A percentile compares a stretch with the other conserved stretches of the same genome.
These are phyloP conservation scores for Coemansia sp. DNA, from an alignment of 192 early-diverging fungal species.

Conservation along the genomic window DNA sequence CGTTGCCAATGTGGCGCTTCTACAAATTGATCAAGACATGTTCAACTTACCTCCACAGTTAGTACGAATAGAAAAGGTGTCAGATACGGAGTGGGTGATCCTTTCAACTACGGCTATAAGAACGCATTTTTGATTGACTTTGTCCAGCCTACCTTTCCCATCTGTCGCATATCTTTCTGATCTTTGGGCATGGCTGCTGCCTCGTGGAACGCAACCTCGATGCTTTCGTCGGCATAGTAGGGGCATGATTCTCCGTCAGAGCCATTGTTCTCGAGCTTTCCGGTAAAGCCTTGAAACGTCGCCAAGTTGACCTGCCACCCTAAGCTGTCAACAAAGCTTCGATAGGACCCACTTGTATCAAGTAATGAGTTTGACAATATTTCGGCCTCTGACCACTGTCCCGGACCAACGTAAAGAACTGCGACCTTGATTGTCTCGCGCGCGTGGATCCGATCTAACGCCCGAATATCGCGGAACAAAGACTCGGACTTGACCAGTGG, in stretches of 20 bases:
- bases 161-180: slow-evolving; percentile 75
- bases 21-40: slow-evolving; percentile 26
- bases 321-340: slow-evolving; percentile 84
- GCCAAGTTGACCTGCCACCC: slow-evolving; percentile 93
- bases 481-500: slow-evolving; percentile 35
- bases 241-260: slow-evolving; percentile 76
- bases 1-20: slow-evolving; percentile 99
- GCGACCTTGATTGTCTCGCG: slow-evolving; percentile 91
- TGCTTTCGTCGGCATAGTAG: slow-evolving; percentile 83
- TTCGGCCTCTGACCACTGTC: slow-evolving; percentile 87
- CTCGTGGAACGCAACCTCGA: slow-evolving; percentile 95
- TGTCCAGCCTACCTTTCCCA: slow-evolving; percentile 79
- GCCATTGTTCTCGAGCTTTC: slow-evolving; percentile 81
- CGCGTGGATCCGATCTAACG: slow-evolving; percentile 39
- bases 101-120: background rate
- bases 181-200: slow-evolving; percentile 87
- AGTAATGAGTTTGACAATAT: slow-evolving; percentile 80
- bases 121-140: background rate
- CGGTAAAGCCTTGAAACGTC: slow-evolving; percentile 83
- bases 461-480: slow-evolving; percentile 36
- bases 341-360: slow-evolving; percentile 71
- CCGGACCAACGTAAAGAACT: slow-evolving; percentile 87
- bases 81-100: background rate
- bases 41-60: background rate
- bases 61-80: background rate